Evolutionary conservation across 768 basidiomycete genomes (phyloP), one percentile per base, ranked within the genome.

Genomic region (Holtermannia corniformis): DNA sequence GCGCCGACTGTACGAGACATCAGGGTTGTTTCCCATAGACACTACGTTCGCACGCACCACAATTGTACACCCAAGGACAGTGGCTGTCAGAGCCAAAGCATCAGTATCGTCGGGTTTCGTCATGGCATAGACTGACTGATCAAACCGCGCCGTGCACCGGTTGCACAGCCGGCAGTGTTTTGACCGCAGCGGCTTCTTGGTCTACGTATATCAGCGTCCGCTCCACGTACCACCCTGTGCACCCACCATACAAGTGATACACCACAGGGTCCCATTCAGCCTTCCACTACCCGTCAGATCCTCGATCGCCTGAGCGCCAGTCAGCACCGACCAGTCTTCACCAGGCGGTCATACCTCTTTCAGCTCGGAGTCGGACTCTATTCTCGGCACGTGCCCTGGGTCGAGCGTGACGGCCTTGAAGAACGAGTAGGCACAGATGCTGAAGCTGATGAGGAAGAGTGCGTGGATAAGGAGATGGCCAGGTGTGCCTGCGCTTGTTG

Each of bases 61-160:
- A 96, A 73, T 97, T 97, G 92, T 92, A 99, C 14, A 96, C 84
- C 95, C 95, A 99, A 1, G 93, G 95, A 62, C 95, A 97, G 63
- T 99, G 92, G 63, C 91, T 93, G 47, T 50, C 7, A 13, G 37
- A 5, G 44, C 21, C 4, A 42, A 27, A 51, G 5, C 46, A 26
- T 7, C 32, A 19, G 7, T 37, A 10, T 20, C 4, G 42, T 25
- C 1, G 24, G 14, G 24, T 23, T 28, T 3, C 14, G 16, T n/a
- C 21, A 47, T 16, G 24, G 10, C 2, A 5, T 13, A n/a, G 5
- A 76, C 87, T 68, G 69, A 95, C 90, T 99, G 95, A 65, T 99
- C 95, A 64, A 84, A 87, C 44, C 91, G 78, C 12, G 87, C 86
- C 19, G 89, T 79, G 63, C 95, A 99, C 47, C 83, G 82, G 63